Conservation (phyloP, 768 basidiomycete species). For the Tylopilus intermedius region DNA sequence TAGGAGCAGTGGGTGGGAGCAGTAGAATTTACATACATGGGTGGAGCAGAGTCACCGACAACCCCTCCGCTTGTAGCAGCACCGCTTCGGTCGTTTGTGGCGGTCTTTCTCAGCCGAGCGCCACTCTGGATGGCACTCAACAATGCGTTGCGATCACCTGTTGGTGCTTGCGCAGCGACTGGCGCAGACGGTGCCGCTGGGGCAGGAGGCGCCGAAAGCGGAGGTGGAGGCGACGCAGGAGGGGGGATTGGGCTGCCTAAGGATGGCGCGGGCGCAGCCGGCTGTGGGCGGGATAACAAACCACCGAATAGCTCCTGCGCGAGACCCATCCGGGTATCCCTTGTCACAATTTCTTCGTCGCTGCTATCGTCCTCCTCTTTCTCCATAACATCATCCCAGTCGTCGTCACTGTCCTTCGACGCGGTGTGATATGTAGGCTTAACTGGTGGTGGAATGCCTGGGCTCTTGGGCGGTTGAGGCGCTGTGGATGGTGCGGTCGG, state of each 20-base stretch:
- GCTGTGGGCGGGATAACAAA: slow-evolving; percentile 58
- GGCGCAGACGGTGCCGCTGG: too few species aligned
- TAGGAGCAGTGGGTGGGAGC: too few species aligned
- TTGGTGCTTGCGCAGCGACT: slow-evolving; percentile 37
- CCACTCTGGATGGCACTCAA: slow-evolving; percentile 79
- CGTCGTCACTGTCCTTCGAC: slow-evolving; percentile 48
- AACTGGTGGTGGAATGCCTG: too few species aligned
- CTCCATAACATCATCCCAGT: slow-evolving; percentile 84
- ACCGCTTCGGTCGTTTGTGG: slow-evolving; percentile 79
- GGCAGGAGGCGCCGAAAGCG: slow-evolving; percentile 33
- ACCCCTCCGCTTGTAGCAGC: slow-evolving; percentile 70
- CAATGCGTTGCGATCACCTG: slow-evolving; percentile 59
- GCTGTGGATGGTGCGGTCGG: too few species aligned
- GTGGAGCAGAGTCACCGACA: slow-evolving; percentile 67
- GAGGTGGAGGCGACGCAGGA: slow-evolving; percentile 34
- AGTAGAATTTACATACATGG: slow-evolving; percentile 57
- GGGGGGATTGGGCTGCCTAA: slow-evolving; percentile 25
- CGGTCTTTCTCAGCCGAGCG: slow-evolving; percentile 61
- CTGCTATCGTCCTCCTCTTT: slow-evolving; percentile 65
- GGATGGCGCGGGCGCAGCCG: slow-evolving; percentile 38
- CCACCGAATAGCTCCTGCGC: slow-evolving; percentile 77
- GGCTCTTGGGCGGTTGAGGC: too few species aligned
- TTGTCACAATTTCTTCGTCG: slow-evolving; percentile 72
- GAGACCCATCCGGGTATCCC: slow-evolving; percentile 62
- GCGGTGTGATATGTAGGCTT: too few species aligned